Evolutionary conservation across 2,329 filamentous ascomycete species (phyloP).

Genomic region (Claviceps arundinis): DNA sequence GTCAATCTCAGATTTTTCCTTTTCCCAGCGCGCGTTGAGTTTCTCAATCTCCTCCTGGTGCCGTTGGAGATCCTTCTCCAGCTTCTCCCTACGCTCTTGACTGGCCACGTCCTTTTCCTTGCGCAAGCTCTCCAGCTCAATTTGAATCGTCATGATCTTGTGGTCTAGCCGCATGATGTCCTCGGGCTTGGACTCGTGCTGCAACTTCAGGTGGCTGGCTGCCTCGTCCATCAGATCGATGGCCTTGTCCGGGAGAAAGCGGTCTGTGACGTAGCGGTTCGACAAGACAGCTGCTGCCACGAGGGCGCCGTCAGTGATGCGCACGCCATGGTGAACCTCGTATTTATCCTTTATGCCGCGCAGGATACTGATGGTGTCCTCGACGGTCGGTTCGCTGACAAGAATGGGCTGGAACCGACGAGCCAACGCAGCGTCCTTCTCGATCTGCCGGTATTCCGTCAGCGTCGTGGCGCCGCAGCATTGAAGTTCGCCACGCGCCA

Average conservation of each 20-base stretch:
- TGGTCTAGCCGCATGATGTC: conserved; percentile 86
- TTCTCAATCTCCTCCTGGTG: conserved; percentile 65
- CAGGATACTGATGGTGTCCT: conserved; percentile 88
- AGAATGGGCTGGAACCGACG: conserved; percentile 87
- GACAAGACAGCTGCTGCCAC: conserved; percentile 86
- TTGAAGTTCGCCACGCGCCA: conserved; percentile 87
- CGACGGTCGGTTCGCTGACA: conserved; percentile 81
- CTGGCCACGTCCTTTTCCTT: conserved; percentile 90
- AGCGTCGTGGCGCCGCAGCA: conserved; percentile 92
- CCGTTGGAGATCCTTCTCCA: conserved; percentile 62
- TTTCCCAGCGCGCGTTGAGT: conserved; percentile 77
- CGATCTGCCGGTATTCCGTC: conserved; percentile 82
- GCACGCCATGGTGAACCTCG: conserved; percentile 90
- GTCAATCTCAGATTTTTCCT: conserved; percentile 75
- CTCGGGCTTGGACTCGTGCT: conserved; percentile 95
- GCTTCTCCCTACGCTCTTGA: conserved; percentile 72
- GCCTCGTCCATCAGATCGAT: conserved; percentile 96
- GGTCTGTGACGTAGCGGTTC: conserved; percentile 92
- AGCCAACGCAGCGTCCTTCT: conserved; percentile 89
- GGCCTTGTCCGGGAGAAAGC: conserved; percentile 91
- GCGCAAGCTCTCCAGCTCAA: conserved; percentile 84
- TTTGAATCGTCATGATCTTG: conserved; percentile 94
- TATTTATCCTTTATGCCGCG: conserved; percentile 96
- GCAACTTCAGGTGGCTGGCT: conserved; percentile 74
- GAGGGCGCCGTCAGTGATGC: conserved; percentile 82